These are phyloP conservation scores for Eucalyptus erythrocorys DNA, from an alignment of 345 rosid genomes.

Conservation along the genomic window DNA sequence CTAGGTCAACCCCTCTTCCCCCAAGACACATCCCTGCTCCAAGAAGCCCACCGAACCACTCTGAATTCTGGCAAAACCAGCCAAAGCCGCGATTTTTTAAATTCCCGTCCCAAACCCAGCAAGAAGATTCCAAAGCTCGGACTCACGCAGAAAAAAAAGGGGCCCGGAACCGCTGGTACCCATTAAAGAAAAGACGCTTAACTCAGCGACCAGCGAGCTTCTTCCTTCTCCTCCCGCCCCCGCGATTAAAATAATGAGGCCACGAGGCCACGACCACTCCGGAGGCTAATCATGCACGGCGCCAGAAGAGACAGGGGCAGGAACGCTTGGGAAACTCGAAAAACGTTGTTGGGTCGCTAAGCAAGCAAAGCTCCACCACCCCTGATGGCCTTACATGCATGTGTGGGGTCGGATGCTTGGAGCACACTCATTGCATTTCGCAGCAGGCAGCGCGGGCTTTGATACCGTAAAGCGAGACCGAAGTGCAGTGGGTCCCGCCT, in stretches of 20 bases:
- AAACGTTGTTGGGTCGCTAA: neutral
- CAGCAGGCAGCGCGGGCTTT: neutral
- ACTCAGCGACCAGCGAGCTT: slow-evolving; percentile 1
- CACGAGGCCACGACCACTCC: neutral
- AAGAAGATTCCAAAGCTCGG: slow-evolving; percentile 15
- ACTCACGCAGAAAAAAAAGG: neutral
- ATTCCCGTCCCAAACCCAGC: slow-evolving; percentile 5
- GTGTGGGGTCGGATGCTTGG: slow-evolving; percentile 60
- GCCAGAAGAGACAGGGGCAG: neutral
- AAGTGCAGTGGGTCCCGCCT: neutral
- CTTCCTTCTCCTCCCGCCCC: neutral
- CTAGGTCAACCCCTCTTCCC: neutral
- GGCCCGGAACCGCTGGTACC: slow-evolving; percentile 10
- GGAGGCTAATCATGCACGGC: neutral
- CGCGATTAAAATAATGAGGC: neutral
- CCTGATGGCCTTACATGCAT: slow-evolving; percentile 5
- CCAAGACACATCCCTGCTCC: neutral
- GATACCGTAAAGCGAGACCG: neutral
- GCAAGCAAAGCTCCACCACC: neutral
- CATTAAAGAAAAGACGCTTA: slow-evolving; percentile 12
- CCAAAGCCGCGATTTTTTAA: neutral
- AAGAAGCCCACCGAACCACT: neutral
- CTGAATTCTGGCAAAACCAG: neutral
- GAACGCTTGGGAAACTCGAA: neutral
- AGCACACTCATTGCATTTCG: slow-evolving; percentile 53